Conservation (phyloP, 345 rosid genomes). For the Conringia planisiliqua region DNA sequence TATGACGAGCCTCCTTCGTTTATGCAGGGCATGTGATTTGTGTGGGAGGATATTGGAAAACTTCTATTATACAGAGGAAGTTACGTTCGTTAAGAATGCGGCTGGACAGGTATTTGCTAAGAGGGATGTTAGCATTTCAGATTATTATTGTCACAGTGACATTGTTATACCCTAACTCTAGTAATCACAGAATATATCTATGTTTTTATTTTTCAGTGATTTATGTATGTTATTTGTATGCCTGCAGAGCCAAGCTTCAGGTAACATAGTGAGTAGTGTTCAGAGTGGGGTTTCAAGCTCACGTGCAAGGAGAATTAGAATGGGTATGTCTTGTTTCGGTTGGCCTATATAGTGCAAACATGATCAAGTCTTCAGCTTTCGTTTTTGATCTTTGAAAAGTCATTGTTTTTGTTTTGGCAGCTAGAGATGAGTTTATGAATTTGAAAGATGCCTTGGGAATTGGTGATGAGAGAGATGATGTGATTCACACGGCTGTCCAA, state of each 20-base stretch:
- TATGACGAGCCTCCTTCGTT: no score
- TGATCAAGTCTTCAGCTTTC: no score
- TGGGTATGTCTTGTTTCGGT: constrained; percentile 36
- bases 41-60: constrained; percentile 36
- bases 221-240: not conserved
- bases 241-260: constrained; percentile 54
- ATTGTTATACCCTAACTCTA: no score
- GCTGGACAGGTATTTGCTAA: constrained; percentile 29
- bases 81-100: constrained; percentile 34
- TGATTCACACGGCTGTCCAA: constrained; percentile 47
- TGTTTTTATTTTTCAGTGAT: no score
- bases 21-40: constrained; percentile 27
- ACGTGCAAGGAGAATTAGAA: constrained; percentile 46
- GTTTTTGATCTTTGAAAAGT: no score
- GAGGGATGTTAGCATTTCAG: no score
- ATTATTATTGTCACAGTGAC: no score
- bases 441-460: constrained; percentile 56
- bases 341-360: not conserved
- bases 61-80: constrained; percentile 23
- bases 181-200: no score
- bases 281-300: constrained; percentile 48
- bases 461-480: constrained; percentile 57
- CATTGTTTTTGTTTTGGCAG: constrained; percentile 36
- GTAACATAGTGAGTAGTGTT: constrained; percentile 47
- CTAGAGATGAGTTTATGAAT: constrained; percentile 49